These are phyloP conservation scores for Mortierella alpina DNA, from an alignment of 192 early-diverging fungal species.

Conservation along the genomic window DNA sequence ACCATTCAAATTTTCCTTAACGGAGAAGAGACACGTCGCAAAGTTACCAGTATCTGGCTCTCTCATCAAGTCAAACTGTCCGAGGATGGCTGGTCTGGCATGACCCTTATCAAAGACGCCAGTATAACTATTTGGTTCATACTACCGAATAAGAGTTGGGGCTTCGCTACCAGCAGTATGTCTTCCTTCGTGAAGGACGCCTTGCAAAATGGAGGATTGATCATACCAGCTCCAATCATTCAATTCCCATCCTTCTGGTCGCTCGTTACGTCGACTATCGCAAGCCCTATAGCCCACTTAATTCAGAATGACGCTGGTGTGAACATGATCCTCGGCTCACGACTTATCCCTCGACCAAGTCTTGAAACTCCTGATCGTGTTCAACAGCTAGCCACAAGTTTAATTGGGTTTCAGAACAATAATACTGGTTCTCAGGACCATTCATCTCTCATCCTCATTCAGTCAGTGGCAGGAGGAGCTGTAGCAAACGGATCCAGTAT, in stretches of 20 bases:
- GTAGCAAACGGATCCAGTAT: slow-evolving; percentile 15
- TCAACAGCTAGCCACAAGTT: not conserved
- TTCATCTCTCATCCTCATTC: slow-evolving; percentile 1
- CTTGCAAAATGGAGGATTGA: not conserved
- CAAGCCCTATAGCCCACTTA: too few species aligned
- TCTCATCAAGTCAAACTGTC: slow-evolving; percentile 19
- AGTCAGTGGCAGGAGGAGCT: slow-evolving; percentile 36
- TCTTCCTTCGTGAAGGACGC: slow-evolving; percentile 14
- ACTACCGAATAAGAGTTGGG: not conserved
- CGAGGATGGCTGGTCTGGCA: slow-evolving; percentile 32
- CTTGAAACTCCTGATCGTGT: slow-evolving; percentile 25
- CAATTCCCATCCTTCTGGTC: slow-evolving; percentile 15
- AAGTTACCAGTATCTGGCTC: slow-evolving; percentile 4
- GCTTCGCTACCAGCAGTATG: not conserved
- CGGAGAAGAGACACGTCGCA: not conserved
- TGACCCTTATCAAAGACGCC: not conserved
- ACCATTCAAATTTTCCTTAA: not conserved
- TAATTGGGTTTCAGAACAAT: slow-evolving; percentile 23
- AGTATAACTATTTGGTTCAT: not conserved
- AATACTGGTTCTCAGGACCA: not conserved
- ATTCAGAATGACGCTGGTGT: slow-evolving; percentile 13
- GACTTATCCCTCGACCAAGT: slow-evolving; percentile 39
- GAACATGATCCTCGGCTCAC: slow-evolving; percentile 42
- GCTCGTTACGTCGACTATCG: not conserved
- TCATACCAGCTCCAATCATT: not conserved